These are phyloP conservation scores for Penicillium maclennaniae DNA, from an alignment of 495 filamentous ascomycete genomes.

Conservation along the genomic window DNA sequence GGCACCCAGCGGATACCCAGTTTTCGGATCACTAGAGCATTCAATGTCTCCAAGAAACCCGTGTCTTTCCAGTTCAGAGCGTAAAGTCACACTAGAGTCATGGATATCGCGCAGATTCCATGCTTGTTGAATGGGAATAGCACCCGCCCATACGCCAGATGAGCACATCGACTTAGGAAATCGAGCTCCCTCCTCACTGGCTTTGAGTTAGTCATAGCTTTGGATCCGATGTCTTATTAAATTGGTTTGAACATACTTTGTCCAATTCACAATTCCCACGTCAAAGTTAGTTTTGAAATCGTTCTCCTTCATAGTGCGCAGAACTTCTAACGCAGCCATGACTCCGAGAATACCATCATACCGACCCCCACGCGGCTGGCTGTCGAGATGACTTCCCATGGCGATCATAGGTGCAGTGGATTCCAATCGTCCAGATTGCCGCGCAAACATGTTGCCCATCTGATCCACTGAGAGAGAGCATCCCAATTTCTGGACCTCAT, in stretches of 20 bases:
- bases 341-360: constrained; percentile 72
- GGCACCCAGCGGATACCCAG: constrained; percentile 51
- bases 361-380: constrained; percentile 69
- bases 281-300: constrained; percentile 59
- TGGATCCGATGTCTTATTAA: neutral
- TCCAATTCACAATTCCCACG: constrained; percentile 72
- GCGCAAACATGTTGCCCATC: constrained; percentile 72
- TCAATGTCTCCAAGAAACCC: constrained; percentile 57
- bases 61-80: constrained; percentile 58
- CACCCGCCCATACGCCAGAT: constrained; percentile 70
- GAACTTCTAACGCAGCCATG: constrained; percentile 62
- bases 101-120: constrained; percentile 53
- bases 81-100: constrained; percentile 49
- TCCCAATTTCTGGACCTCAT: constrained; percentile 55
- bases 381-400: constrained; percentile 48
- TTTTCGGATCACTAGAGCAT: constrained; percentile 34
- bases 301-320: constrained; percentile 62
- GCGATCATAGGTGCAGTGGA: constrained; percentile 38
- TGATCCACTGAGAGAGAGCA: constrained; percentile 56
- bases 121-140: constrained; percentile 56
- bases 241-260: constrained; percentile 42
- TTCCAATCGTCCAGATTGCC: constrained; percentile 48
- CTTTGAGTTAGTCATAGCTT: constrained; percentile 18
- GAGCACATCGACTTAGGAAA: constrained; percentile 74
- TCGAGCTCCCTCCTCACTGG: constrained; percentile 67